Percentiles rank a stretch among this genome's conserved stretches.
Evolutionary conservation across 1,139 yeast genomes (phyloP).

Genomic region (Yamadazyma atmosphaerica): DNA sequence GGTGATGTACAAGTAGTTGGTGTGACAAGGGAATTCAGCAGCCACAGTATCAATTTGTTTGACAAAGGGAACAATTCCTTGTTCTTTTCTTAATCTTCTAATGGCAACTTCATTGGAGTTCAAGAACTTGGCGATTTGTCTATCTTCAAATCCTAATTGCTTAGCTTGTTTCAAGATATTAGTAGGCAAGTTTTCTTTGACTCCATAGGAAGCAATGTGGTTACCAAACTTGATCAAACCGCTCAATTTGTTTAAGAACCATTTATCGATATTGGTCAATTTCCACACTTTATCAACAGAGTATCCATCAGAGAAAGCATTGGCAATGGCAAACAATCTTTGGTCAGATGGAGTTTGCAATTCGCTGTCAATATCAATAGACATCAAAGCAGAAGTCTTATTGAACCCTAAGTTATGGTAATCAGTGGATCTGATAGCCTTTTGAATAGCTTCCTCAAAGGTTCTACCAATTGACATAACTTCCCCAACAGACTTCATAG

Average conservation of each 20-base stretch:
- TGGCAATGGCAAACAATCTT: constrained; percentile 94
- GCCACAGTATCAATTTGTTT: constrained; percentile 99
- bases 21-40: constrained; percentile 97
- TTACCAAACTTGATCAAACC: constrained; percentile 71
- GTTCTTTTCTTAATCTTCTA: constrained; percentile 86
- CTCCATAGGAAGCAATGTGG: constrained; percentile 57
- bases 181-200: constrained; percentile 61
- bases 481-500: constrained; percentile 99
- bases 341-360: constrained; percentile 95
- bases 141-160: constrained; percentile 95
- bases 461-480: constrained; percentile 98
- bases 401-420: constrained; percentile 94
- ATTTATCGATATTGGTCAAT: constrained; percentile 90
- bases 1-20: constrained; percentile 93
- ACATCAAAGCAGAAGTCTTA: constrained; percentile 81
- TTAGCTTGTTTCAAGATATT: constrained; percentile 78
- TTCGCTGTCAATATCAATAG: constrained; percentile 86
- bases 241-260: constrained; percentile 90
- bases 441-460: constrained; percentile 96
- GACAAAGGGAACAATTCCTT: constrained; percentile 87
- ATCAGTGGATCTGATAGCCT: constrained; percentile 95
- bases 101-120: constrained; percentile 92
- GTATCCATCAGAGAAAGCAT: constrained; percentile 83
- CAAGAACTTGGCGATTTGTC: constrained; percentile 90
- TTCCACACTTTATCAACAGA: constrained; percentile 91